phyloP scores from a whole-genome alignment of 108 stramenopile genomes.

The Aurantiochytrium sp. region DNA sequence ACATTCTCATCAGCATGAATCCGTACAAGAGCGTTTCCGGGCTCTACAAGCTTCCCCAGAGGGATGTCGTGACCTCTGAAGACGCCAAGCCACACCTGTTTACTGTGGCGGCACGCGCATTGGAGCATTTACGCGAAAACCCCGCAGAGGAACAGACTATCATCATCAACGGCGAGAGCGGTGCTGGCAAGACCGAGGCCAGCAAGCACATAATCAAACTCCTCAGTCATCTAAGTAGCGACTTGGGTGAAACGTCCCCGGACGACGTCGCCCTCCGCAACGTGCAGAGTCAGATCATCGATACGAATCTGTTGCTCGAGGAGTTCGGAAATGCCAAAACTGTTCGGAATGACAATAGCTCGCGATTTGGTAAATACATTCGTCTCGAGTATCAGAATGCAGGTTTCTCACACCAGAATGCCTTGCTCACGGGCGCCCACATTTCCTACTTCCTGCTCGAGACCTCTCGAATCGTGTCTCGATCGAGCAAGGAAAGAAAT shows the following conservation, averaged over 20 bases:
- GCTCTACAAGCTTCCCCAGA: conserved; percentile 42
- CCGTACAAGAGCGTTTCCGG: conserved; percentile 62
- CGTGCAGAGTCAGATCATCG: conserved; percentile 25
- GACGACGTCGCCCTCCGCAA: neutral
- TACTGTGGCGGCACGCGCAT: conserved; percentile 64
- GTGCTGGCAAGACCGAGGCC: conserved; percentile 78
- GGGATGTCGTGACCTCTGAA: neutral
- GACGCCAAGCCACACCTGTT: conserved; percentile 66
- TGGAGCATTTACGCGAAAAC: conserved; percentile 59
- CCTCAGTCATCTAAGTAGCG: conserved; percentile 51
- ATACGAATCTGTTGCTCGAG: conserved; percentile 52
- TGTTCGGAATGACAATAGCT: conserved; percentile 57
- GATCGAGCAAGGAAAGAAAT: conserved; percentile 69
- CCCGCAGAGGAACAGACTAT: conserved; percentile 45
- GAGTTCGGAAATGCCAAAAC: conserved; percentile 62
- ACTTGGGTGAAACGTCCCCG: neutral
- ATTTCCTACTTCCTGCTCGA: conserved; percentile 79
- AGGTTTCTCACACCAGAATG: neutral
- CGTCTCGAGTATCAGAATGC: conserved; percentile 34
- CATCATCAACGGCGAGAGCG: conserved; percentile 59
- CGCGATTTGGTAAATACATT: conserved; percentile 64
- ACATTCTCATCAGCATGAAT: conserved; percentile 97
- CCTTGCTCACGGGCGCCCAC: conserved; percentile 36
- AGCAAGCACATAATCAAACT: conserved; percentile 90
- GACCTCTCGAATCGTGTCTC: conserved; percentile 77